Evolutionary conservation across 257 asterid species (phyloP).

Genomic region (Solanum rostratum): DNA sequence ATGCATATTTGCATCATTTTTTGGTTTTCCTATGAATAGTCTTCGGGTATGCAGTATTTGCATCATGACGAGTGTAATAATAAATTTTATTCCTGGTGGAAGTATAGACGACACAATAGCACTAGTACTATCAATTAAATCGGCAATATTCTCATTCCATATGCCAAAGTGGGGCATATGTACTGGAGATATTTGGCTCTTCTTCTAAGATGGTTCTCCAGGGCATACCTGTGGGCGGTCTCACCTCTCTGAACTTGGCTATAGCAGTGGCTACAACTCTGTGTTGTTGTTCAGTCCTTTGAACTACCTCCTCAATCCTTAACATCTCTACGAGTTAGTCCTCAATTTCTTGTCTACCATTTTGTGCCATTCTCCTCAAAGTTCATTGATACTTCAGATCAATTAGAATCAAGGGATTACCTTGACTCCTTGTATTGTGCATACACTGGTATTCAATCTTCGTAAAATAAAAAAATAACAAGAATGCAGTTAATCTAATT

Average conservation of each 20-base stretch:
- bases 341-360: neutral
- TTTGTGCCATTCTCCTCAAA: neutral
- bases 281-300: neutral
- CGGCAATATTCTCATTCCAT: too few relatives aligned
- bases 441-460: too few relatives aligned
- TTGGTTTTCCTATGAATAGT: too few relatives aligned
- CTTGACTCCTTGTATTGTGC: neutral
- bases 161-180: neutral
- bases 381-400: neutral
- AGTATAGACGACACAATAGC: neutral
- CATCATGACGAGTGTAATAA: neutral
- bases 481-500: too few relatives aligned
- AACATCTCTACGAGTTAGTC: too few relatives aligned
- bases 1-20: neutral
- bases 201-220: neutral
- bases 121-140: too few relatives aligned
- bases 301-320: neutral
- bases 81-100: too few relatives aligned
- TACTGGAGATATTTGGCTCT: neutral
- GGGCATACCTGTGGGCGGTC: neutral
- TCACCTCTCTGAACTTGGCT: neutral
- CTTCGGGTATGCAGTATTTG: neutral
- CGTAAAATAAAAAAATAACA: too few relatives aligned
- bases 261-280: neutral
- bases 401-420: neutral